Conservation (phyloP, 805 yeast species). For the Saturnispora serradocipensis region DNA sequence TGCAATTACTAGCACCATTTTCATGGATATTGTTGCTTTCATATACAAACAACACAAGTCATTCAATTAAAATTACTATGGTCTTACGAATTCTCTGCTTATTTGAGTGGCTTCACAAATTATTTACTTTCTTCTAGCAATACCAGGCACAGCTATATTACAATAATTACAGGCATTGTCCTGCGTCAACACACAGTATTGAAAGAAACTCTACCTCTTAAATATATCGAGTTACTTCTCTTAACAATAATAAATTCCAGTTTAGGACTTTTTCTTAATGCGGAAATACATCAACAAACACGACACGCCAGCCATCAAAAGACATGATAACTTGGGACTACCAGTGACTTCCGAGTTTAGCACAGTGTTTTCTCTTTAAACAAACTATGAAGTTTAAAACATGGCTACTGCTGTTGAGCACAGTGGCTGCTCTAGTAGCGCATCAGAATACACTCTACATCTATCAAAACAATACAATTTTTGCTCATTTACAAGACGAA, state of each 20-base stretch:
- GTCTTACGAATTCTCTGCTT: too few species aligned
- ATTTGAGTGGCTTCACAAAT: too few species aligned
- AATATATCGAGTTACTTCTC: not conserved
- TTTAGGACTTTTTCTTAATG: not conserved
- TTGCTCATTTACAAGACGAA: conserved; percentile 4
- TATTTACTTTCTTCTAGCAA: too few species aligned
- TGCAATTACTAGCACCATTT: too few species aligned
- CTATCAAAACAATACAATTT: conserved; percentile 24
- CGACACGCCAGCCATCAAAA: conserved; percentile 1
- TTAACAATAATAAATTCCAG: not conserved
- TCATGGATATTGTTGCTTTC: too few species aligned
- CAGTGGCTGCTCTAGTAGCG: not conserved
- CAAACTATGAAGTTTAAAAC: not conserved
- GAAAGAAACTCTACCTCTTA: not conserved
- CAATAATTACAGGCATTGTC: too few species aligned
- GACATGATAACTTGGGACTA: not conserved
- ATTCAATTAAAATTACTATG: too few species aligned
- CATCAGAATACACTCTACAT: conserved; percentile 24
- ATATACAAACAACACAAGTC: too few species aligned
- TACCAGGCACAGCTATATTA: too few species aligned
- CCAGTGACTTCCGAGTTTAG: not conserved
- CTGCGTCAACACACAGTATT: not conserved
- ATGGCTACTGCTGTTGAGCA: not conserved
- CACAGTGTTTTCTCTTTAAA: not conserved
- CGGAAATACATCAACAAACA: not conserved